Evolutionary conservation across 2,329 filamentous ascomycete genomes (phyloP), one percentile per base, ranked within the genome.

Genomic region (Mariannaea elegans): DNA sequence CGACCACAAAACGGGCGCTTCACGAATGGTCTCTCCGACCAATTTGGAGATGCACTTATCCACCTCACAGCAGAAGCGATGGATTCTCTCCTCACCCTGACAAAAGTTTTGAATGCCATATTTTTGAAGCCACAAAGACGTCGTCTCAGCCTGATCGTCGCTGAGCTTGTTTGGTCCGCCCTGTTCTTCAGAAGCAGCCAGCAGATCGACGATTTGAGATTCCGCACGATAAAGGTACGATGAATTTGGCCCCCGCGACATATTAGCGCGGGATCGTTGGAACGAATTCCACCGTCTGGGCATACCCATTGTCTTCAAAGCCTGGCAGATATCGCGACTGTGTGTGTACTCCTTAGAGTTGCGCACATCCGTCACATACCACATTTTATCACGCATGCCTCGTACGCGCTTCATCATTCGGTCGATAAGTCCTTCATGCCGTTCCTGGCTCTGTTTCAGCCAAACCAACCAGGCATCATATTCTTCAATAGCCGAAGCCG

Each of bases 301-400:
- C 76, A 87, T 80, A 62, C 89, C 91, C 95, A 99, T 98, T 7
- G 91, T 93, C 76, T 95, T 96, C 48, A 99, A 80, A 4, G 94
- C 95, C 60, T 91, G 85, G 6, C 93, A 92, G 45, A 98, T 90
- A 65, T 94, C 92, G 59, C 90, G 89, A 36, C 92, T 93, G 67
- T 96, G 90, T 61, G 95, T 92, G 70, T 97, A 98, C 9, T 89
- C 87, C 47, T 89, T 91, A 4, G 95, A 97, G 69, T 94, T 94
- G 63, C 92, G 90, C 24, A 98, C 94, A 74, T 97, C 93, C 1
- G 92, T 94, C 61, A 95, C 91, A 74, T 97, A 99, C 95, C 95
- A 99, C 92, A 98, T 97, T 81, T 98, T 98, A 74, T 97, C 92
- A 39, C 95, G 87, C 36, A 97, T 82, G 19, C 90, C 88, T 57